Conservation (phyloP, 2,329 filamentous ascomycete species). For the Ascochyta clinopodiicola region DNA sequence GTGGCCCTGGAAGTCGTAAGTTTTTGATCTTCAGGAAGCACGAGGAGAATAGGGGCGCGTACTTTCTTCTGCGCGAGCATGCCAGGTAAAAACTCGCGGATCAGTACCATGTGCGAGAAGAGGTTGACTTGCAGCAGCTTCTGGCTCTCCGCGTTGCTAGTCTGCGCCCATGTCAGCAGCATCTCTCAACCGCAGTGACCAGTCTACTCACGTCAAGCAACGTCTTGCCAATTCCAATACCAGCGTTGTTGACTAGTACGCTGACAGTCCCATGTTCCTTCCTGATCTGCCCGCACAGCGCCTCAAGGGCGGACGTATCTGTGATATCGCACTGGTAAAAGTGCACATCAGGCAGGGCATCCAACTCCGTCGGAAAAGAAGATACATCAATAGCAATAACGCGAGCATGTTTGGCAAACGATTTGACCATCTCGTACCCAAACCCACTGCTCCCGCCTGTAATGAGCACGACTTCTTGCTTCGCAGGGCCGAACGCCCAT, state of each 20-base stretch:
- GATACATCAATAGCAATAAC: conserved; percentile 35
- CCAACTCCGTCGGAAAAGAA: conserved; percentile 31
- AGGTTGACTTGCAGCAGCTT: conserved; percentile 41
- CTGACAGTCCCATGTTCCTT: conserved; percentile 30
- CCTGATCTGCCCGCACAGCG: conserved; percentile 29
- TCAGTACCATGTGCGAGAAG: conserved; percentile 36
- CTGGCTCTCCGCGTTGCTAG: conserved; percentile 33
- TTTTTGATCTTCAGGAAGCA: too few relatives aligned
- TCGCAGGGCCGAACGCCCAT: conserved; percentile 30
- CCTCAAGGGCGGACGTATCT: conserved; percentile 23
- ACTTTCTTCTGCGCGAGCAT: conserved; percentile 37
- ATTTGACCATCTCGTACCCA: conserved; percentile 40
- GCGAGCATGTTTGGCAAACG: conserved; percentile 27
- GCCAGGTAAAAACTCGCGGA: conserved; percentile 39
- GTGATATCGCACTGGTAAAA: conserved; percentile 39
- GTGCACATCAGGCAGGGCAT: conserved; percentile 28
- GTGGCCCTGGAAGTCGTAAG: conserved; percentile 22
- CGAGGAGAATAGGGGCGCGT: too few relatives aligned
- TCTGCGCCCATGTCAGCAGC: conserved; percentile 18
- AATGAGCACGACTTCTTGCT: conserved; percentile 36
- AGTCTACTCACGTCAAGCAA: conserved; percentile 26
- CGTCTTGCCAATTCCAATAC: conserved; percentile 30
- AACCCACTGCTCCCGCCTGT: conserved; percentile 41
- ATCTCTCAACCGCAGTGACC: not conserved
- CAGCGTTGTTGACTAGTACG: conserved; percentile 44